phyloP scores from a whole-genome alignment of 1,284 basidiomycete species.

The Heterobasidion occidentale region DNA sequence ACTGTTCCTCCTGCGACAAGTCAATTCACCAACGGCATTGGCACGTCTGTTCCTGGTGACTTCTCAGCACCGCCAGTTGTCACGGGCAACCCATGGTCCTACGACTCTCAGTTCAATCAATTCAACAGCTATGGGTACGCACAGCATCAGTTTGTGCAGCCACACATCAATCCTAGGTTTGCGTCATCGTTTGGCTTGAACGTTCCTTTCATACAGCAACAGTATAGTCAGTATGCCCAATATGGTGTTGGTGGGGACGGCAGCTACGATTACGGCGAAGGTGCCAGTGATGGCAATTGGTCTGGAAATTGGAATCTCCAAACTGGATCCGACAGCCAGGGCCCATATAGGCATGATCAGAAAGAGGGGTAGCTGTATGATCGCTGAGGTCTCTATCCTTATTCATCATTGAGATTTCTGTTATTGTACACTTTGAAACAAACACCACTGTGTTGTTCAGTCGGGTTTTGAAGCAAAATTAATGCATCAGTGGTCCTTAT shows the following conservation, averaged over 20 bases:
- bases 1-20: slow-evolving; percentile 40
- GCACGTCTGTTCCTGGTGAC: slow-evolving; percentile 10
- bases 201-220: slow-evolving; percentile 16
- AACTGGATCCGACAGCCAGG: background rate
- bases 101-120: slow-evolving; percentile 12
- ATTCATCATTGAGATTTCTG: too few species aligned
- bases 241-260: slow-evolving; percentile 1
- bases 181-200: slow-evolving; percentile 45
- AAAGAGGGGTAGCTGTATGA: background rate
- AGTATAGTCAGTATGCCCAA: slow-evolving; percentile 5
- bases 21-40: slow-evolving; percentile 25
- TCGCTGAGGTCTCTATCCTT: too few species aligned
- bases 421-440: too few species aligned
- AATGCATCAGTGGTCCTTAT: too few species aligned
- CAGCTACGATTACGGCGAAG: background rate
- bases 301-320: slow-evolving; percentile 1
- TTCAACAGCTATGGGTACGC: background rate
- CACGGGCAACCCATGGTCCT: slow-evolving; percentile 14
- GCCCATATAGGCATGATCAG: background rate
- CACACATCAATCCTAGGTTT: slow-evolving; percentile 79
- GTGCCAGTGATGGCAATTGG: background rate
- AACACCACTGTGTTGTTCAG: too few species aligned
- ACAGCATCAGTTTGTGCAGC: slow-evolving; percentile 43
- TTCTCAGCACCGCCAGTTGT: slow-evolving; percentile 3
- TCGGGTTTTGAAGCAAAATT: too few species aligned